Evolutionary conservation across 768 basidiomycete genomes (phyloP), one percentile per base, ranked within the genome.

Genomic region (Leucosporidium yakuticum): DNA sequence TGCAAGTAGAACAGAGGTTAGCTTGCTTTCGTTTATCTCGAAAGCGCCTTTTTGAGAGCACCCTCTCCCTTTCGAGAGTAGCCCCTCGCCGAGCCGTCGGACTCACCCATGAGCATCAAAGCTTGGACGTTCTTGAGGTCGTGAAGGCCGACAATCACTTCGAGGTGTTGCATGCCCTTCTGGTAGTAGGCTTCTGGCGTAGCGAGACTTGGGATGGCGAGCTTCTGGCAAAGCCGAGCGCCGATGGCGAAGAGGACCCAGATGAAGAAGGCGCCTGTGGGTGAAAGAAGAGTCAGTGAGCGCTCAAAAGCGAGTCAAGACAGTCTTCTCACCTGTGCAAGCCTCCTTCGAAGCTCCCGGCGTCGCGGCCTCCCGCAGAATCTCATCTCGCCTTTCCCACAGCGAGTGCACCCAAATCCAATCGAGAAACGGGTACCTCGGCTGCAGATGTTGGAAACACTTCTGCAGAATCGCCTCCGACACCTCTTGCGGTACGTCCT

Each of bases 51-150:
- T n/a, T n/a, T n/a, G n/a, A n/a, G n/a, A n/a, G n/a, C n/a, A n/a
- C n/a, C n/a, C n/a, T n/a, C n/a, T n/a, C n/a, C n/a, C n/a, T n/a
- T n/a, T n/a, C n/a, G n/a, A n/a, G n/a, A n/a, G n/a, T n/a, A n/a
- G n/a, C n/a, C n/a, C n/a, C n/a, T n/a, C n/a, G n/a, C n/a, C n/a
- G n/a, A n/a, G n/a, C n/a, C n/a, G n/a, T 3, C 6, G 39, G 14
- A 44, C 39, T 44, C 39, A 44, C 39, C 69, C 63, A 77, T 65
- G 31, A 77, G 60, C 12, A 75, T 39, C 6, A 77, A 60, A 0
- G 73, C 72, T 64, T 77, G 75, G 4, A 76, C 76, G 29, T 75
- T 75, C 27, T 69, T 73, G 29, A 77, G 65, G 53, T 77, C 76
- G 32, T 76, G 76, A 23, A 76, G 69, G 2, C 72, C 69, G 17